Conservation (phyloP, 2,329 filamentous ascomycete genomes). For the Claviceps africana region DNA sequence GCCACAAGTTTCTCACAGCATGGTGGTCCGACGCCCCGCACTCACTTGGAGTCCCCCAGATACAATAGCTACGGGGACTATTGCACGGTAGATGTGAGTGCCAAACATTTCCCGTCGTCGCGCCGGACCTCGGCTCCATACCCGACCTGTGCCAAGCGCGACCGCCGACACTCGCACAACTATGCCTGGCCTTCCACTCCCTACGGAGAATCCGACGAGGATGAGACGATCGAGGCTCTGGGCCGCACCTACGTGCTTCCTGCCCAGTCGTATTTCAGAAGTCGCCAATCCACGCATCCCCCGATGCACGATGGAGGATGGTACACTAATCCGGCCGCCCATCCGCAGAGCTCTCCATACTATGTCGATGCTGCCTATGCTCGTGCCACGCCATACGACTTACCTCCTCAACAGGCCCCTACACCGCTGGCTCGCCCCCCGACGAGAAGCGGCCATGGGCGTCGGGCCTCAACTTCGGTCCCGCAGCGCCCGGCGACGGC, state of each 20-base stretch:
- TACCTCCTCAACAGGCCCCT: constrained; percentile 26
- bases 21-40: constrained; percentile 27
- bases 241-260: constrained; percentile 38
- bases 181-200: constrained; percentile 44
- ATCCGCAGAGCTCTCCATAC: constrained; percentile 32
- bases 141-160: constrained; percentile 26
- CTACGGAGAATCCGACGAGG: constrained; percentile 51
- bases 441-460: constrained; percentile 28
- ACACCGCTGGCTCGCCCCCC: constrained; percentile 20
- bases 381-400: constrained; percentile 25
- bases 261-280: constrained; percentile 29
- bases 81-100: constrained; percentile 54
- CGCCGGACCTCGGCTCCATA: constrained; percentile 23
- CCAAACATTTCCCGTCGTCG: constrained; percentile 34
- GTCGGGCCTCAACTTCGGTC: constrained; percentile 34
- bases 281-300: constrained; percentile 18
- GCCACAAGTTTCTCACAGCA: constrained; percentile 25
- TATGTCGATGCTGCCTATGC: constrained; percentile 24
- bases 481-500: constrained; percentile 40
- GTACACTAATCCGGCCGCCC: constrained; percentile 45
- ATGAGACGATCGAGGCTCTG: constrained; percentile 42
- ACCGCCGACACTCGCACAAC: constrained; percentile 43
- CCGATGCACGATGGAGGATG: constrained; percentile 36
- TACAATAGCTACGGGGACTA: constrained; percentile 50
- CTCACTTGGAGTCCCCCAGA: constrained; percentile 41